Percentiles rank a stretch among this genome's conserved stretches.
Conservation (phyloP, 805 yeast species). For the Candida gorgasii region DNA sequence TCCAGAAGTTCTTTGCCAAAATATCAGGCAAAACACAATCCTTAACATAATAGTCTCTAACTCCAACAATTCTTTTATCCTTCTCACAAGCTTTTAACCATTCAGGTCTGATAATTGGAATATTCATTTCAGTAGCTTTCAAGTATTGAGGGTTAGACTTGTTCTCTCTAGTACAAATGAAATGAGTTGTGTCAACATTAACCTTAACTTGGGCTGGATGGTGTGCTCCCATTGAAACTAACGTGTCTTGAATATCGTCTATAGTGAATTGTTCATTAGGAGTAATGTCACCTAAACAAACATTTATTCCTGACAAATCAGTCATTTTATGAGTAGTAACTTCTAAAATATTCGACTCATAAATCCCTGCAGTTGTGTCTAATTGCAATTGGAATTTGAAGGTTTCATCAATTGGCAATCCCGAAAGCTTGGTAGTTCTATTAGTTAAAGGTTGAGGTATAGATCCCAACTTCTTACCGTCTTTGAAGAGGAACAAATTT, state of each 20-base stretch:
- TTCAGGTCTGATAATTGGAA: conserved; percentile 94
- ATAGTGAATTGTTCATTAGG: conserved; percentile 46
- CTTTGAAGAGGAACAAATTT: conserved; percentile 75
- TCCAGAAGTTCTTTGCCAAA: conserved; percentile 44
- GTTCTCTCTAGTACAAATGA: conserved; percentile 64
- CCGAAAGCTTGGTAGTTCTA: conserved; percentile 84
- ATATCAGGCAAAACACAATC: conserved; percentile 48
- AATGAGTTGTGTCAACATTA: conserved; percentile 91
- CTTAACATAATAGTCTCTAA: conserved; percentile 77
- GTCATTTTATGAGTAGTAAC: conserved; percentile 94
- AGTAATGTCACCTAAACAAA: conserved; percentile 82
- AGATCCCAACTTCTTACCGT: conserved; percentile 68
- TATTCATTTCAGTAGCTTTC: conserved; percentile 80
- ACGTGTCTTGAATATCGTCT: conserved; percentile 60
- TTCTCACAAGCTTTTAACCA: conserved; percentile 94
- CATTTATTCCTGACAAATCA: conserved; percentile 87
- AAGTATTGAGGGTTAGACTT: conserved; percentile 68
- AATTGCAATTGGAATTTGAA: conserved; percentile 79
- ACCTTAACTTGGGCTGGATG: conserved; percentile 67
- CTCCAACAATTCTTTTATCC: conserved; percentile 90
- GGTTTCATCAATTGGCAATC: conserved; percentile 81
- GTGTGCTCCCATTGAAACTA: conserved; percentile 75
- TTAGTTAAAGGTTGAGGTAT: conserved; percentile 82
- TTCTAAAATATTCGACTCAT: conserved; percentile 62
- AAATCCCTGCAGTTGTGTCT: conserved; percentile 89